These are phyloP conservation scores for Sisymbrium irio DNA, from an alignment of 345 rosid genomes.

Conservation along the genomic window DNA sequence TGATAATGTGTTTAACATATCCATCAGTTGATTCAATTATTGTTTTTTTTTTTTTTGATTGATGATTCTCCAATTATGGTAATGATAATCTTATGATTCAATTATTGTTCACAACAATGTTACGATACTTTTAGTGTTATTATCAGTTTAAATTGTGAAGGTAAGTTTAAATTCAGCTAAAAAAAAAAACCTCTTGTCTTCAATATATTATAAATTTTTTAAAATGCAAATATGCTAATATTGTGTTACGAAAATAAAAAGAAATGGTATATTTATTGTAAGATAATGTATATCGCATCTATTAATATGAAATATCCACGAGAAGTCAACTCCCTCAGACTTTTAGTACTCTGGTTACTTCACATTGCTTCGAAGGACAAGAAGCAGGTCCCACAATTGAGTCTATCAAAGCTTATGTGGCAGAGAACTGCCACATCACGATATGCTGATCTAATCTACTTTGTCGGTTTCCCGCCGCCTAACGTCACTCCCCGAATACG, in stretches of 20 bases:
- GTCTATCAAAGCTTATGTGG: constrained; percentile 11
- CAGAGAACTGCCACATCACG: constrained; percentile 10
- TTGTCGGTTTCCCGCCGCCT: constrained; percentile 33
- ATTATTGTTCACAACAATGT: neutral
- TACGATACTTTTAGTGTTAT: neutral
- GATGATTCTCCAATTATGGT: no score
- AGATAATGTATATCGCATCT: neutral
- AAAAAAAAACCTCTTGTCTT: neutral
- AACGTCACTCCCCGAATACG: constrained; percentile 25
- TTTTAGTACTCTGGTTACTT: neutral
- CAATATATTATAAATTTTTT: neutral
- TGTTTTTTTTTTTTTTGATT: no score
- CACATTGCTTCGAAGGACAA: constrained; percentile 1
- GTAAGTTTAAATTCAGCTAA: neutral
- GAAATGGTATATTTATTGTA: neutral
- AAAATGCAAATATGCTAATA: neutral
- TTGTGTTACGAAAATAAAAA: no score
- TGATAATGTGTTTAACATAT: neutral
- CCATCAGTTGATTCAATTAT: neutral
- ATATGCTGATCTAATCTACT: constrained; percentile 13
- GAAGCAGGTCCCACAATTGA: neutral
- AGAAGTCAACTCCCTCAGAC: constrained; percentile 15
- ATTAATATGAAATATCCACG: neutral
- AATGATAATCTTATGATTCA: neutral
- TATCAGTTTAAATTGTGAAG: neutral